Base-by-base conservation (phyloP, 192 early-diverging fungal genomes). In the Umbelopsis sp. region DNA sequence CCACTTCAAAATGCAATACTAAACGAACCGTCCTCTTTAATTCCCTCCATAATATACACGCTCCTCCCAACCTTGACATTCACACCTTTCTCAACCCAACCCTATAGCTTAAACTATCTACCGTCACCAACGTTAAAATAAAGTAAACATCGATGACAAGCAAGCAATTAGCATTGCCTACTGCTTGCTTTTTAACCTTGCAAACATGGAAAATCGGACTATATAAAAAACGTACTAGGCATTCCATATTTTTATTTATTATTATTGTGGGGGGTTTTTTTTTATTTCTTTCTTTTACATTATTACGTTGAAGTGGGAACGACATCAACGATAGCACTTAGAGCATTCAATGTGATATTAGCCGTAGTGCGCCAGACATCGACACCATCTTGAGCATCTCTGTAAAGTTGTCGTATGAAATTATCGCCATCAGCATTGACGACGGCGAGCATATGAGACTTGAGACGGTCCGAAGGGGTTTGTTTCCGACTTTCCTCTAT, bases 331-430 rank as follows among this genome's bases (percentile, higher is more conserved):
- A 43, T 87, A 75, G 56, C 56, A 21, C 83, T 85, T 5, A 98
- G 75, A 0, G 89, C 87, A 49, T 92, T 89, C 41, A 98, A 80
- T 4, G 91, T 77, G 8, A 86, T 87, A 67, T 96, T 95, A 0
- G 97, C 92, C 6, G 94, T 89, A 7, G 93, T 94, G 65, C 94
- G 92, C 88, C 92, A 95, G 3, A 92, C 88, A 45, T 88, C 89
- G 31, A 87, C 84, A 6, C 89, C 92, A 70, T 95, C 92, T 2
- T 91, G 87, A 0, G 95, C 97, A 81, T 98, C 97, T 5, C 86
- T 82, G 66, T 91, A 89, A 8, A 93, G 76, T 0, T 87, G 70
- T 66, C 94, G 91, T 26, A 96, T 80, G 56, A 97, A 78, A 16
- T 86, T 81, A 38, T 95, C 93, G 12, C 92, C 91, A 38, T 82